Conservation (phyloP, 352 stramenopile genomes). For the Phytopythium boreale region DNA sequence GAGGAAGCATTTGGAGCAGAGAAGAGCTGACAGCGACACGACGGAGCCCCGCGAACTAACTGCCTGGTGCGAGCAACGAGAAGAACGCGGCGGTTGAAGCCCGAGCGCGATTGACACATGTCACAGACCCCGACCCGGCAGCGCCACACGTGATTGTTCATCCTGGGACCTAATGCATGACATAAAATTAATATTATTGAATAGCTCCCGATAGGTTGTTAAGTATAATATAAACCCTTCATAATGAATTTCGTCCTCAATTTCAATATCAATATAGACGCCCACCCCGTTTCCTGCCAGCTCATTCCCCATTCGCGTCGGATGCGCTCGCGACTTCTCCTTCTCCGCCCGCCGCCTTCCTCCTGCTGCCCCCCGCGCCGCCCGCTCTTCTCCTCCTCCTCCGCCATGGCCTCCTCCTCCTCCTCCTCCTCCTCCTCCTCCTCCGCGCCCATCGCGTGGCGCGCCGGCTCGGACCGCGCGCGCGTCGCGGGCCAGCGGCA, state of each 20-base stretch:
- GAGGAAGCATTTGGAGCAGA: neutral
- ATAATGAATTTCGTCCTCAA: no score
- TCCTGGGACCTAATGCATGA: no score
- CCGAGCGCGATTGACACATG: neutral
- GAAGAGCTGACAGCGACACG: no score
- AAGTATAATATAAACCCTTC: neutral
- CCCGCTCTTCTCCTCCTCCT: neutral
- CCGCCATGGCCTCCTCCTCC: neutral
- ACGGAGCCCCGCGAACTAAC: neutral
- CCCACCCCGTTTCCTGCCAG: no score
- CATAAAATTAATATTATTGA: no score
- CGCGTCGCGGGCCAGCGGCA: constrained; percentile 1
- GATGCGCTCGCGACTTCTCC: neutral
- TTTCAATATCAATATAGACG: no score
- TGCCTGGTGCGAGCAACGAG: neutral
- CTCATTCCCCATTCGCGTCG: neutral
- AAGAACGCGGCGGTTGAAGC: neutral
- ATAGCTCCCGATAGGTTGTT: no score
- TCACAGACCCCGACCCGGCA: neutral
- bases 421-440: neutral
- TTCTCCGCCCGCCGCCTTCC: neutral
- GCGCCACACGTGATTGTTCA: neutral
- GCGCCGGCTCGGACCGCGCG: constrained; percentile 4
- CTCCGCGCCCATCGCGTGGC: constrained; percentile 10
- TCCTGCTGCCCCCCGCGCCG: no score